A percentile compares a stretch with the other conserved stretches of the same genome.
phyloP scores from a whole-genome alignment of 2,329 filamentous ascomycete genomes.

The Fusarium newnesense region DNA sequence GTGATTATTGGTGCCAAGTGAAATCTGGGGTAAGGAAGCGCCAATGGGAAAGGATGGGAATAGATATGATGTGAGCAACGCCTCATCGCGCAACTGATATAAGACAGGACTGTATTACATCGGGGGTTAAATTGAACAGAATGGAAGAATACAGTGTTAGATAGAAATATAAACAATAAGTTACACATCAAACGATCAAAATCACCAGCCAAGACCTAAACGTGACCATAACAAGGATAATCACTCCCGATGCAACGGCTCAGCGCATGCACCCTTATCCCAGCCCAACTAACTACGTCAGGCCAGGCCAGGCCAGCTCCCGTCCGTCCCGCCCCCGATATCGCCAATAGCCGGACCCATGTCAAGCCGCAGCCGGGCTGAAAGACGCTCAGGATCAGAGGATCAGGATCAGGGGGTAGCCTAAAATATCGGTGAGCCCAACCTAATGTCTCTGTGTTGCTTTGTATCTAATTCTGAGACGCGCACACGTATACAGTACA shows the following conservation, averaged over 20 bases:
- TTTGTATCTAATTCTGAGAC: background rate
- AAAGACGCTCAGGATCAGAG: slow-evolving; percentile 1
- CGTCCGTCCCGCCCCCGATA: slow-evolving; percentile 28
- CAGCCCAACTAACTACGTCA: background rate
- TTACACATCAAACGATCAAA: background rate
- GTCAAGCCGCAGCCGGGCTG: slow-evolving; percentile 21
- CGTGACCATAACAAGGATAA: background rate
- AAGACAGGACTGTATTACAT: background rate
- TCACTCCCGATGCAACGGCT: slow-evolving; percentile 11
- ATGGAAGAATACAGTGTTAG: background rate
- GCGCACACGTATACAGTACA: slow-evolving; percentile 3
- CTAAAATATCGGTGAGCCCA: slow-evolving; percentile 32
- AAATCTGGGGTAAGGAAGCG: background rate
- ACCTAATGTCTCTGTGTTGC: background rate
- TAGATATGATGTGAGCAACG: background rate
- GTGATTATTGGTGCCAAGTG: background rate
- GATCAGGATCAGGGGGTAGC: slow-evolving; percentile 4
- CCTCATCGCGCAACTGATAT: background rate
- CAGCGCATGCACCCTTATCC: background rate
- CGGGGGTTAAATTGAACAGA: background rate
- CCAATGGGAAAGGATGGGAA: background rate
- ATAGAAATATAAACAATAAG: background rate
- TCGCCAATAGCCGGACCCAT: slow-evolving; percentile 26
- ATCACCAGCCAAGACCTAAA: background rate
- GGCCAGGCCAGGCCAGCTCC: background rate